Percentiles rank a stretch among this genome's conserved stretches.
Conservation (phyloP, 163 green algal species). For the Chloromonas sp. region DNA sequence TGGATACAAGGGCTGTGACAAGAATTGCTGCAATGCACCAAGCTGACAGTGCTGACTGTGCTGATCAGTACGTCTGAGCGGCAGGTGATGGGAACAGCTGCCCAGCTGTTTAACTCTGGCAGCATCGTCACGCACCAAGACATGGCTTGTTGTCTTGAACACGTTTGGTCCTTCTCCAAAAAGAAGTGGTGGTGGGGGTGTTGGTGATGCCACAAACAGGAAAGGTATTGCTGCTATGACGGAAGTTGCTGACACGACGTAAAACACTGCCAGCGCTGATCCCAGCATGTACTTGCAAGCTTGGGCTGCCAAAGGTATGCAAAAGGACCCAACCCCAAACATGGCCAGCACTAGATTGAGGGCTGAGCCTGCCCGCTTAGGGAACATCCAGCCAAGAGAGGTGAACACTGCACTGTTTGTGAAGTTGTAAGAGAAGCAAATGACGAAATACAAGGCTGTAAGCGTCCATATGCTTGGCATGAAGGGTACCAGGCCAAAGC, state of each 20-base stretch:
- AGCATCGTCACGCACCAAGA: background rate
- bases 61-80: too few relatives aligned
- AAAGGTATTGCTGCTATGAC: constrained; percentile 26
- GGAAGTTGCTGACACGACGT: constrained; percentile 14
- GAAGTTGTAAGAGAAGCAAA: constrained; percentile 48
- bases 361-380: constrained; percentile 22
- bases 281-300: constrained; percentile 25
- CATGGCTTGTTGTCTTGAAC: background rate
- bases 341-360: constrained; percentile 36
- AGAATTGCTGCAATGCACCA: too few relatives aligned
- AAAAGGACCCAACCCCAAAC: constrained; percentile 42
- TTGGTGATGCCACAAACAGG: constrained; percentile 27
- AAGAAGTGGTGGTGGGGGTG: constrained; percentile 1
- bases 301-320: constrained; percentile 35
- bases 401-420: constrained; percentile 42
- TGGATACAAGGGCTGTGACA: background rate
- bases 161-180: background rate
- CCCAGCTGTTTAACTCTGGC: too few relatives aligned
- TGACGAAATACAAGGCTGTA: constrained; percentile 35
- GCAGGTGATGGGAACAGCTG: too few relatives aligned
- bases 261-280: constrained; percentile 26
- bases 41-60: too few relatives aligned
- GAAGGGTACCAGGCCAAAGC: constrained; percentile 34
- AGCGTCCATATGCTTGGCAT: constrained; percentile 34
- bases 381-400: constrained; percentile 40